Evolutionary conservation across 2,329 filamentous ascomycete species (phyloP).

Genomic region (Hymenoscyphus linearis): DNA sequence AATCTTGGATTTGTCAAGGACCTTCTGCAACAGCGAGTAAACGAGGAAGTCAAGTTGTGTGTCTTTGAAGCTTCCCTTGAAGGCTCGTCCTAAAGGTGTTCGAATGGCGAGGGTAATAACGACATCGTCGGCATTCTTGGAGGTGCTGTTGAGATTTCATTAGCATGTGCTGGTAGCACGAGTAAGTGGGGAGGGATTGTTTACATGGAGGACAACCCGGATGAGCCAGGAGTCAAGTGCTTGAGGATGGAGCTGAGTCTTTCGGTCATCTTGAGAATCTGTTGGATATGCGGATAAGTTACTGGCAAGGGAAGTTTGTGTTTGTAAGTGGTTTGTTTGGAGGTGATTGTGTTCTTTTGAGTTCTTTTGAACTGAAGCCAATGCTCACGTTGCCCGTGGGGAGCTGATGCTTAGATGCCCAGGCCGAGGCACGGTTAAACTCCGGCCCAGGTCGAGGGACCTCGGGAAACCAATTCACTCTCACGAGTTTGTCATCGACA

Average conservation of each 20-base stretch:
- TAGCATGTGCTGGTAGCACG: conserved; percentile 20
- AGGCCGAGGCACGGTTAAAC: too few species aligned
- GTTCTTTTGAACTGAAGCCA: too few species aligned
- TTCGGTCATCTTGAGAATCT: conserved; percentile 64
- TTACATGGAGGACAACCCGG: conserved; percentile 72
- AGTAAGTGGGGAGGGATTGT: conserved; percentile 30
- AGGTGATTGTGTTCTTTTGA: too few species aligned
- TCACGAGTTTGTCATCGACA: background rate
- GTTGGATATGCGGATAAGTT: background rate
- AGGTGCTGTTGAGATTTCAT: conserved; percentile 52
- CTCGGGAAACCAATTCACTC: too few species aligned
- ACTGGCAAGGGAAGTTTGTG: background rate
- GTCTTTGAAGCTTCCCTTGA: conserved; percentile 94
- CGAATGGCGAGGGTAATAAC: conserved; percentile 92
- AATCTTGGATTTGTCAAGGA: conserved; percentile 65
- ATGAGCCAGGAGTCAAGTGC: conserved; percentile 72
- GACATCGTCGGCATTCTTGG: conserved; percentile 92
- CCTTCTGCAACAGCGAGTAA: conserved; percentile 75
- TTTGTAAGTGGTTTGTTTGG: background rate
- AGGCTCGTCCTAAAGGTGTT: conserved; percentile 81
- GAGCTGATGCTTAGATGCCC: too few species aligned
- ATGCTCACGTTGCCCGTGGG: too few species aligned
- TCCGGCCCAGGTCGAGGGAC: too few species aligned
- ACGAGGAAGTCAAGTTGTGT: conserved; percentile 82
- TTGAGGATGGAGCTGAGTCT: conserved; percentile 82